A percentile compares a stretch with the other conserved stretches of the same genome.
phyloP scores from a whole-genome alignment of 208 protist genomes.

The Wallacemonas sp. region DNA sequence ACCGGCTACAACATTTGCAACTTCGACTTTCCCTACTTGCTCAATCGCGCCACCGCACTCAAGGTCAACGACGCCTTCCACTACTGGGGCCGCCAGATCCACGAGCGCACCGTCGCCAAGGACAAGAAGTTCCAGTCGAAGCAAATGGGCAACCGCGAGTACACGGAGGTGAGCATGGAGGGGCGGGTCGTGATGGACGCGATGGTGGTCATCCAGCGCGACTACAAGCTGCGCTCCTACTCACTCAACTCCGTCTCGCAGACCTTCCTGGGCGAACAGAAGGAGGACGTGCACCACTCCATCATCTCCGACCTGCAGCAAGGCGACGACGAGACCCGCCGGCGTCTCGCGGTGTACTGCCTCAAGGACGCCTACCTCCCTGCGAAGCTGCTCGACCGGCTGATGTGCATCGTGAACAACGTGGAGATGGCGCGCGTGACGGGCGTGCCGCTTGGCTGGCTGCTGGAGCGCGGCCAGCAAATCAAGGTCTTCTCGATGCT shows the following conservation, averaged over 20 bases:
- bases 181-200: slow-evolving; percentile 98
- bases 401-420: slow-evolving; percentile 99
- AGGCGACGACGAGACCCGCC: slow-evolving; percentile 96
- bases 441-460: slow-evolving; percentile 96
- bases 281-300: slow-evolving; percentile 99
- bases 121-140: slow-evolving; percentile 97
- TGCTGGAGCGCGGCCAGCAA: slow-evolving; percentile 98
- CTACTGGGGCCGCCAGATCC: slow-evolving; percentile 89
- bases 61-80: slow-evolving; percentile 89
- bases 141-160: slow-evolving; percentile 98
- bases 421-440: slow-evolving; percentile 99
- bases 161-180: slow-evolving; percentile 96
- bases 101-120: slow-evolving; percentile 89
- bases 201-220: slow-evolving; percentile 96
- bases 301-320: slow-evolving; percentile 98
- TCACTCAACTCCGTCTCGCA: slow-evolving; percentile 98
- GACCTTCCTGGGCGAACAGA: slow-evolving; percentile 99
- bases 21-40: slow-evolving; percentile 99
- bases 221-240: slow-evolving; percentile 99
- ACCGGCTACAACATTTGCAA: slow-evolving; percentile 99
- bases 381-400: slow-evolving; percentile 96
- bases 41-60: slow-evolving; percentile 94
- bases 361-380: slow-evolving; percentile 98
- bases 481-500: slow-evolving; percentile 98
- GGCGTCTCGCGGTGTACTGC: slow-evolving; percentile 98